Base-by-base conservation (phyloP, 768 basidiomycete genomes). In the Suillus lakei region DNA sequence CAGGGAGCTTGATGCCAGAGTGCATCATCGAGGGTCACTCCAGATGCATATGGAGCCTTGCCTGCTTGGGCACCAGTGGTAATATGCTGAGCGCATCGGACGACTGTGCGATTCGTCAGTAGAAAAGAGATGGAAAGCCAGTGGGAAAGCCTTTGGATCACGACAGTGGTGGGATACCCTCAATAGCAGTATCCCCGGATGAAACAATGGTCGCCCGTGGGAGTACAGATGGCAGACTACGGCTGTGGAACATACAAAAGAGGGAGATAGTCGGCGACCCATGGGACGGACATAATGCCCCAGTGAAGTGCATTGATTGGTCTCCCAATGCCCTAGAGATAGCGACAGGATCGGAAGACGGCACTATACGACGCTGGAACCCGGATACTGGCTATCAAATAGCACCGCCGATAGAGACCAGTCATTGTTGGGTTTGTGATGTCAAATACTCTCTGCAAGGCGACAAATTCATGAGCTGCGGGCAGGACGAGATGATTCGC, bases 301-400 rank as follows among this genome's bases (percentile, higher is more conserved):
- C 56, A 6, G 61, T 66, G 13, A 44, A n/a, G 23, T 28, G 53
- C n/a, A 39, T 69, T 4, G 67, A 59, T 30, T 68, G 68, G 36
- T 70, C 69, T 30, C 64, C 50, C 2, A 61, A 65, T 44, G 60
- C 64, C 4, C 63, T 55, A 12, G 46, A 55, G 26, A 46, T 73
- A 2, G 72, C 66, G 7, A 65, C 60, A 12, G 67, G 61, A 15
- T 41, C 70, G 16, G 4, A 28, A 9, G 65, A 72, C 26, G 67
- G 48, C 9, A 62, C 62, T 8, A 67, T 71, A 7, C 56, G 62
- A 16, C 38, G 67, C 5, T 73, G 71, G 63, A 64, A 71, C 28
- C 46, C 61, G 12, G 34, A 53, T 43, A 55, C 64, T 12, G 53
- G 53, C 18, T 18, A 1, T 12, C 30, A 54, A 32, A 54, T 32